These are phyloP conservation scores for Cytospora leucostoma DNA, from an alignment of 2,329 filamentous ascomycete species.

Conservation along the genomic window DNA sequence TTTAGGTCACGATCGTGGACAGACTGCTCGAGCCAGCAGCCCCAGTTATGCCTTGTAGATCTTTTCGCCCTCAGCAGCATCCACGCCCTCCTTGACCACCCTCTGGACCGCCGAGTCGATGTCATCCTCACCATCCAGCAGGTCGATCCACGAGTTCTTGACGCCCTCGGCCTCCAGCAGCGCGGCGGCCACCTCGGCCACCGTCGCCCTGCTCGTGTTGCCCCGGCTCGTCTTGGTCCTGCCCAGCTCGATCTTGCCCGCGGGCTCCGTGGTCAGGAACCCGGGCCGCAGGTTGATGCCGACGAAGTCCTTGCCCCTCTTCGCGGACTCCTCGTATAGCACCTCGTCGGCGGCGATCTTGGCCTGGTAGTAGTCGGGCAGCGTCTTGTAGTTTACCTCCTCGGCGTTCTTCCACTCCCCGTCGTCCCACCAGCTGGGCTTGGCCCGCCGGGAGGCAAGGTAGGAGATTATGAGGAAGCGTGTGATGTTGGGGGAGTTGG, in stretches of 20 bases:
- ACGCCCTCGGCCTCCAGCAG: conserved; percentile 53
- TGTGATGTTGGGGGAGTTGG: conserved; percentile 53
- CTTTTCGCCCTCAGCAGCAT: conserved; percentile 56
- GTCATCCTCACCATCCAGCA: conserved; percentile 55
- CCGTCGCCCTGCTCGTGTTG: conserved; percentile 56
- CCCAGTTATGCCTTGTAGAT: conserved; percentile 30
- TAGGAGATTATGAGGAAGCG: conserved; percentile 69
- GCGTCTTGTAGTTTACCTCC: conserved; percentile 43
- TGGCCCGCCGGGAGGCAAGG: conserved; percentile 52
- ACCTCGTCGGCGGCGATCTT: conserved; percentile 62
- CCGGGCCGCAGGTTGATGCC: conserved; percentile 58
- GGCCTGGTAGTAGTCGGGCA: conserved; percentile 60
- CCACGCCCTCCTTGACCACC: conserved; percentile 51
- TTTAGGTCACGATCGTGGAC: background rate
- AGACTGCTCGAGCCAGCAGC: background rate
- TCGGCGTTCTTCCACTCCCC: conserved; percentile 45
- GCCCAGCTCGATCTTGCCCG: conserved; percentile 49
- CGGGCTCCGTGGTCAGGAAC: conserved; percentile 49
- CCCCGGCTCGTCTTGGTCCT: conserved; percentile 44
- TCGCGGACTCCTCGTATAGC: conserved; percentile 51
- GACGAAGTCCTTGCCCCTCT: conserved; percentile 43
- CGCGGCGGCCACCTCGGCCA: conserved; percentile 59
- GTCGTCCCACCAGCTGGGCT: conserved; percentile 58
- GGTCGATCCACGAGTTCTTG: conserved; percentile 56
- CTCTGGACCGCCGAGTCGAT: conserved; percentile 49